Conservation (phyloP, 139 green algal genomes). For the Tetradesmus obliquus region DNA sequence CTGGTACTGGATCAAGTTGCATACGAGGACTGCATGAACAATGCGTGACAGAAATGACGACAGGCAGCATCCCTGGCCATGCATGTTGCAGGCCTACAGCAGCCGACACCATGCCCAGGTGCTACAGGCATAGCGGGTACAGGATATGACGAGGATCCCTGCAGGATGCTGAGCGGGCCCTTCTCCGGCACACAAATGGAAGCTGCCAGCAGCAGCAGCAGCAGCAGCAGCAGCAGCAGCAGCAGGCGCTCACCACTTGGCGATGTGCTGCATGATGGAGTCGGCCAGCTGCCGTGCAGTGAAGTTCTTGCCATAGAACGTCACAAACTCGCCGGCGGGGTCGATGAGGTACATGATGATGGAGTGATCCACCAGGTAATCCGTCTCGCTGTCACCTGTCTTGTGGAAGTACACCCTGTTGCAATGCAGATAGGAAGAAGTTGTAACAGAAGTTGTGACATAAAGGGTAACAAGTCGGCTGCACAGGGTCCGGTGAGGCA, state of each 20-base stretch:
- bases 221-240: not conserved
- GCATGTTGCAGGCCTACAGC: too few species aligned
- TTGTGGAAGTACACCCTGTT: slow-evolving; percentile 84
- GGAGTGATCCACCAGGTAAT: slow-evolving; percentile 99
- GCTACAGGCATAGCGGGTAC: not conserved
- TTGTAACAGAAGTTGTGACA: not conserved
- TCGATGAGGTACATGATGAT: slow-evolving; percentile 98
- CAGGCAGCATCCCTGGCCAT: too few species aligned
- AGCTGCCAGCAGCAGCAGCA: not conserved
- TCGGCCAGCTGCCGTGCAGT: slow-evolving; percentile 15
- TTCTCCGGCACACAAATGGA: too few species aligned
- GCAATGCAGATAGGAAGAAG: not conserved
- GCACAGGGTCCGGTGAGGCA: not conserved
- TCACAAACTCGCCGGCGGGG: slow-evolving; percentile 92
- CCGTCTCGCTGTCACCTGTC: slow-evolving; percentile 64
- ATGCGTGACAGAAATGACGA: not conserved
- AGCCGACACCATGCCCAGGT: too few species aligned
- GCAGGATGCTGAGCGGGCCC: too few species aligned
- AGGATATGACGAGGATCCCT: not conserved
- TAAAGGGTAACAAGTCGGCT: not conserved
- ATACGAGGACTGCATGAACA: not conserved
- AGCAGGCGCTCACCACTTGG: slow-evolving; percentile 2
- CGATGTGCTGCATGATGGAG: slow-evolving; percentile 49
- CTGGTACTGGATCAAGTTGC: not conserved
- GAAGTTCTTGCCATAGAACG: slow-evolving; percentile 84